Conservation (phyloP, 2,329 filamentous ascomycete genomes). For the Zasmidium citrigriseum region DNA sequence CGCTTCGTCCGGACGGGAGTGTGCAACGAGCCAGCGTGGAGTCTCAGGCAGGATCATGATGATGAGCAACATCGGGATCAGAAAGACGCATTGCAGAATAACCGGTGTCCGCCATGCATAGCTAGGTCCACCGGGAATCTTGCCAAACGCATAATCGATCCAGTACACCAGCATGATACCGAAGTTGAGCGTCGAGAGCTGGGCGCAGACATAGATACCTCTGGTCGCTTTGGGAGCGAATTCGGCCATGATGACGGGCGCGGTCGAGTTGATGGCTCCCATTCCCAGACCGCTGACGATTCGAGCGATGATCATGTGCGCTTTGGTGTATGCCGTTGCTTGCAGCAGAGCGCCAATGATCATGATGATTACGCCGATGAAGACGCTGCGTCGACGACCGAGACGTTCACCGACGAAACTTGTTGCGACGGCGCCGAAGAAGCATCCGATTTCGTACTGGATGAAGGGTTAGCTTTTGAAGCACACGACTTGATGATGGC, state of each 20-base stretch:
- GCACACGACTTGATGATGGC: background rate
- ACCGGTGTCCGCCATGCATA: slow-evolving; percentile 46
- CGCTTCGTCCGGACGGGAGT: slow-evolving; percentile 42
- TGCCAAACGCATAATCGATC: slow-evolving; percentile 48
- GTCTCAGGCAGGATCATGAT: slow-evolving; percentile 46
- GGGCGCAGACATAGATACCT: slow-evolving; percentile 47
- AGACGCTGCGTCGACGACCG: slow-evolving; percentile 47
- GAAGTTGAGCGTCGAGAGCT: slow-evolving; percentile 51
- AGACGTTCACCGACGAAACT: slow-evolving; percentile 47
- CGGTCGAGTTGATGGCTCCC: slow-evolving; percentile 49
- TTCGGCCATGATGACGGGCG: slow-evolving; percentile 49
- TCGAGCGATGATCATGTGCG: slow-evolving; percentile 47
- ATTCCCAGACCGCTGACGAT: slow-evolving; percentile 48
- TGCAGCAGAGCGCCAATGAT: slow-evolving; percentile 46
- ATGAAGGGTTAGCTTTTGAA: background rate
- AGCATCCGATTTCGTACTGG: slow-evolving; percentile 41
- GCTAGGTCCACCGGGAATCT: slow-evolving; percentile 25
- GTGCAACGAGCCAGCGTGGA: slow-evolving; percentile 46
- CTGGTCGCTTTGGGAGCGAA: slow-evolving; percentile 34
- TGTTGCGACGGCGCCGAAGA: slow-evolving; percentile 43
- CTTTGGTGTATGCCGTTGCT: slow-evolving; percentile 40
- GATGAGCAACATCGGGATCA: slow-evolving; percentile 42
- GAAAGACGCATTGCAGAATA: slow-evolving; percentile 45
- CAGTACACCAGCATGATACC: slow-evolving; percentile 50
- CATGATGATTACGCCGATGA: slow-evolving; percentile 47